Percentiles rank a stretch among this genome's conserved stretches.
Conservation (phyloP, 2,329 filamentous ascomycete species). For the Neofusicoccum sp. region DNA sequence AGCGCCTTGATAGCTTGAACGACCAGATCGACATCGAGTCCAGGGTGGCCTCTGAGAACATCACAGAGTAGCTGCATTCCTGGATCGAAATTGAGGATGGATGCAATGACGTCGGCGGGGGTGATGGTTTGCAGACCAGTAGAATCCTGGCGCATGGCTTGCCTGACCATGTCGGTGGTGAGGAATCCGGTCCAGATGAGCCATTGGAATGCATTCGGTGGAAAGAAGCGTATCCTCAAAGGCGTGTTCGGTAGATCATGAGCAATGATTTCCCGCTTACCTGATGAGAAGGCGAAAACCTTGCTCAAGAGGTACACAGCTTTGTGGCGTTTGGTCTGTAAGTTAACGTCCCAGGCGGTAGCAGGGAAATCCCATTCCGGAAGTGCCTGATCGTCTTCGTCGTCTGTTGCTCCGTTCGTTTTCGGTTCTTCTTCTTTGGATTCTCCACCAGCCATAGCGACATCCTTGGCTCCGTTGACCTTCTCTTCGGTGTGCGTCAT, state of each 20-base stretch:
- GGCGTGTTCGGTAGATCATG: constrained; percentile 5
- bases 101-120: constrained; percentile 60
- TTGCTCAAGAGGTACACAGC: constrained; percentile 54
- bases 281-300: constrained; percentile 42
- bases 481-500: not conserved
- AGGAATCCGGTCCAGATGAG: constrained; percentile 57
- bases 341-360: constrained; percentile 42
- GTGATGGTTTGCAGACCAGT: constrained; percentile 47
- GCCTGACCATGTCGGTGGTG: constrained; percentile 45
- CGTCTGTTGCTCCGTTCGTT: constrained; percentile 4
- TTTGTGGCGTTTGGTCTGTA: constrained; percentile 63
- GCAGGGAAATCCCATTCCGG: constrained; percentile 50
- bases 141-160: constrained; percentile 34
- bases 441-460: not conserved
- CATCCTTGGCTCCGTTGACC: constrained; percentile 1
- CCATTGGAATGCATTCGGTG: constrained; percentile 56
- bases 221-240: constrained; percentile 37
- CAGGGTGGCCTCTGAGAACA: constrained; percentile 62
- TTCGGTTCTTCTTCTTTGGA: not conserved
- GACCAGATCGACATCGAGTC: constrained; percentile 65
- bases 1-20: constrained; percentile 64
- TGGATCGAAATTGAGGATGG: constrained; percentile 65
- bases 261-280: constrained; percentile 28
- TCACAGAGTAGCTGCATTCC: constrained; percentile 65
- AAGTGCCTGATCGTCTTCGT: constrained; percentile 19